These are phyloP conservation scores for Dictyostelium purpureum DNA, from an alignment of 78 protist genomes.

Conservation along the genomic window DNA sequence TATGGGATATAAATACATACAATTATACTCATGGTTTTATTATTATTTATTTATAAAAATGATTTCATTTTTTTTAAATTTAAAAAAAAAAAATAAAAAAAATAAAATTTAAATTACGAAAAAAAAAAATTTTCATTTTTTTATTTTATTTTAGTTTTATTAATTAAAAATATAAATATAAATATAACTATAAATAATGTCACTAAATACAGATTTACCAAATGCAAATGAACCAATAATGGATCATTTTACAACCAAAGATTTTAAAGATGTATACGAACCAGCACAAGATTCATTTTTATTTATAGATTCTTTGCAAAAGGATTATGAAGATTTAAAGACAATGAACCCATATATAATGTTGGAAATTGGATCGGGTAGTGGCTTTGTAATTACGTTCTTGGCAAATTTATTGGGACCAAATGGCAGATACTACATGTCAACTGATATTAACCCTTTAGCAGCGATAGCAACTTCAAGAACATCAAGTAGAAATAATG, in stretches of 20 bases:
- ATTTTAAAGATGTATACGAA: conserved; percentile 76
- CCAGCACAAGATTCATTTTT: conserved; percentile 78
- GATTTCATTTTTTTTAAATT: too few relatives aligned
- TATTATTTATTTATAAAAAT: too few relatives aligned
- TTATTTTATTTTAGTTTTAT: too few relatives aligned
- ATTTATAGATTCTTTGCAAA: conserved; percentile 57
- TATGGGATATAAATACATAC: too few relatives aligned
- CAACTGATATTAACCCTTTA: conserved; percentile 69
- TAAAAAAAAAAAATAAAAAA: too few relatives aligned
- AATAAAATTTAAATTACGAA: too few relatives aligned
- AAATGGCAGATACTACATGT: conserved; percentile 1
- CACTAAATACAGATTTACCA: too few relatives aligned
- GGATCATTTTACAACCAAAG: conserved; percentile 53
- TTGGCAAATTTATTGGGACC: not conserved
- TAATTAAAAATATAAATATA: too few relatives aligned
- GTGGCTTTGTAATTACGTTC: conserved; percentile 79
- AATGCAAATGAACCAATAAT: conserved; percentile 57
- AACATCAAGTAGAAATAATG: conserved; percentile 41
- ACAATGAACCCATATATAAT: conserved; percentile 14
- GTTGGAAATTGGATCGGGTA: conserved; percentile 76
- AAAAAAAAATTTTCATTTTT: too few relatives aligned
- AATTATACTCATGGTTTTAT: too few relatives aligned
- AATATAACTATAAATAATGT: too few relatives aligned
- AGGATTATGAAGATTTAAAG: conserved; percentile 21
- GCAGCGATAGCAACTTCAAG: conserved; percentile 31